A percentile compares a stretch with the other conserved stretches of the same genome.
Conservation (phyloP, 2,329 filamentous ascomycete genomes). For the Colletotrichum neosansevieriae region DNA sequence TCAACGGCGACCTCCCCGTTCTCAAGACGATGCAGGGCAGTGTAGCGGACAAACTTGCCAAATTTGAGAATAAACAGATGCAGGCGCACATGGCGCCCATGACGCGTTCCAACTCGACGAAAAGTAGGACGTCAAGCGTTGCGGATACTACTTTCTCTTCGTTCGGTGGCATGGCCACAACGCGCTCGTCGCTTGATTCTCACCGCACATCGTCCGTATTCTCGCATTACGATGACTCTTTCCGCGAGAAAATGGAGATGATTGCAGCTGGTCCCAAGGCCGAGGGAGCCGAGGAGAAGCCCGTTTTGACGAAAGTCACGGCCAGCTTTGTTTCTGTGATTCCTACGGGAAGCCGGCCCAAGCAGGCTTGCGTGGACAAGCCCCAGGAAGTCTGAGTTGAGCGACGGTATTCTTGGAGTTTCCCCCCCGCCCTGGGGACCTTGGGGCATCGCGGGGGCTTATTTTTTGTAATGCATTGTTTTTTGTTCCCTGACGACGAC, state of each 20-base stretch:
- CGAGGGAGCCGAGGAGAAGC: constrained; percentile 26
- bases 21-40: constrained; percentile 32
- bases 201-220: constrained; percentile 35
- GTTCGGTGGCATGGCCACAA: constrained; percentile 17
- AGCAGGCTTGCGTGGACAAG: not conserved
- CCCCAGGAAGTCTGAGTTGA: not conserved
- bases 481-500: too few relatives aligned
- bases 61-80: constrained; percentile 30
- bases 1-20: constrained; percentile 29
- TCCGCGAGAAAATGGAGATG: constrained; percentile 37
- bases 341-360: not conserved
- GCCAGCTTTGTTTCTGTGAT: constrained; percentile 23
- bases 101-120: constrained; percentile 30
- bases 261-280: constrained; percentile 9
- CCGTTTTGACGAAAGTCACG: constrained; percentile 10
- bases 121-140: constrained; percentile 24
- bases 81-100: constrained; percentile 2
- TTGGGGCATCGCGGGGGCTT: too few relatives aligned
- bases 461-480: too few relatives aligned
- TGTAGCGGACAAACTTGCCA: constrained; percentile 34
- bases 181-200: constrained; percentile 30
- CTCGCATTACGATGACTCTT: constrained; percentile 36
- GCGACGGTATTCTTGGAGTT: too few relatives aligned
- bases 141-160: constrained; percentile 35
- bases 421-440: too few relatives aligned